Evolutionary conservation across 129 eudicot genomes (phyloP).

Genomic region (Silybum marianum): DNA sequence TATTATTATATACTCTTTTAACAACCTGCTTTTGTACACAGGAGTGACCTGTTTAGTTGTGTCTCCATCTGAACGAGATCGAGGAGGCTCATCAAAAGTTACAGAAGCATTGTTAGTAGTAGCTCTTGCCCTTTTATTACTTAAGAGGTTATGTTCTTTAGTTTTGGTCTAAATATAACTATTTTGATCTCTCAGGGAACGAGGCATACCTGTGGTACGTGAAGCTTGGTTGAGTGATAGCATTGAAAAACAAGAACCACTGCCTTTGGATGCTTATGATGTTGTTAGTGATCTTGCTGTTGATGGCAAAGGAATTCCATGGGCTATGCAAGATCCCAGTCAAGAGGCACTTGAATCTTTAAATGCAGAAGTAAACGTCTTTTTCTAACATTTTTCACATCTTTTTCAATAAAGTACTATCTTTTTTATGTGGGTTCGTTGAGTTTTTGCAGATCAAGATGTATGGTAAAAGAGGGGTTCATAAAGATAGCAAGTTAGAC

Average conservation of each 20-base stretch:
- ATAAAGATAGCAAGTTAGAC: constrained; percentile 76
- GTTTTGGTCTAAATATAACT: neutral
- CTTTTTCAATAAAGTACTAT: no score
- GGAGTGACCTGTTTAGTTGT: constrained; percentile 77
- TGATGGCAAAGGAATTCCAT: constrained; percentile 73
- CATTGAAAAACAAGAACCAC: constrained; percentile 59
- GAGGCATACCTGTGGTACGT: constrained; percentile 64
- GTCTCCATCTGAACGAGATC: constrained; percentile 67
- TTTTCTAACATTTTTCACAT: neutral
- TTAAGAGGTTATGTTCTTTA: neutral
- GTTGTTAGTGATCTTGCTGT: constrained; percentile 59
- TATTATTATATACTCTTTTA: neutral
- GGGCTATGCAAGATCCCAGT: constrained; percentile 64
- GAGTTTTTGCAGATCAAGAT: constrained; percentile 56
- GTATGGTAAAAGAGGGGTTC: constrained; percentile 90
- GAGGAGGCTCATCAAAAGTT: constrained; percentile 87
- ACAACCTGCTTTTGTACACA: constrained; percentile 13
- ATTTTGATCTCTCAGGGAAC: constrained; percentile 44
- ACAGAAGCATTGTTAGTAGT: constrained; percentile 77
- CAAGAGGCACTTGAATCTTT: constrained; percentile 79
- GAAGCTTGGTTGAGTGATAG: constrained; percentile 86
- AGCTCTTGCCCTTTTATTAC: neutral
- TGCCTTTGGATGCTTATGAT: constrained; percentile 71
- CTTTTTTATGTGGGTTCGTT: neutral
- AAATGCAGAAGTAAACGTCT: constrained; percentile 55